Evolutionary conservation across 202 grass and related monocot genomes (phyloP).

Genomic region (Brachypodium distachyon): DNA sequence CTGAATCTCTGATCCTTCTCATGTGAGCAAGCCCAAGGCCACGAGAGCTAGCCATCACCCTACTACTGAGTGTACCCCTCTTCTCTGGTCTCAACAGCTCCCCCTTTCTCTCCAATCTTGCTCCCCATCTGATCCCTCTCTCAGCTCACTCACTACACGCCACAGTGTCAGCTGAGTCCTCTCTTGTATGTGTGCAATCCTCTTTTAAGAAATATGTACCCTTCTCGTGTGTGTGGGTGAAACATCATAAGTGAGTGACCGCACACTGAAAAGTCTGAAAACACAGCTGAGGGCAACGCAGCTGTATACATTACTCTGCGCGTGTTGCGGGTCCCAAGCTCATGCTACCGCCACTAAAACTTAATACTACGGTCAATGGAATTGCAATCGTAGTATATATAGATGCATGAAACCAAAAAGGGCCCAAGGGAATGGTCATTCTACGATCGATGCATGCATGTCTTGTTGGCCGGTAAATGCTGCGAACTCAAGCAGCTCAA

Average conservation of each 20-base stretch:
- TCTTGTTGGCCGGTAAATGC: not conserved
- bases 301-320: not conserved
- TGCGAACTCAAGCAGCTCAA: not conserved
- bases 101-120: constrained; percentile 27
- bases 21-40: constrained; percentile 34
- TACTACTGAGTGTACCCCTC: too few relatives aligned
- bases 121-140: constrained; percentile 1
- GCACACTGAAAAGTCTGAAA: constrained; percentile 16
- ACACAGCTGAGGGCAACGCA: constrained; percentile 11
- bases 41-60: not conserved
- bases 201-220: constrained; percentile 9
- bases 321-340: not conserved
- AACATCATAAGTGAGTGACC: constrained; percentile 3
- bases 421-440: not conserved
- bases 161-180: constrained; percentile 1
- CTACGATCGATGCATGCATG: not conserved
- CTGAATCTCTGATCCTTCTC: constrained; percentile 22
- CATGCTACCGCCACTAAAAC: not conserved
- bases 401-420: not conserved
- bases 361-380: not conserved
- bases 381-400: not conserved
- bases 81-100: constrained; percentile 32
- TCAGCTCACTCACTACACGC: not conserved
- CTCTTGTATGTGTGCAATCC: constrained; percentile 13
- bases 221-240: not conserved